Evolutionary conservation across 1,284 basidiomycete species (phyloP), one percentile per base, ranked within the genome.

Genomic region (Microbotryum silenes-acaulis): DNA sequence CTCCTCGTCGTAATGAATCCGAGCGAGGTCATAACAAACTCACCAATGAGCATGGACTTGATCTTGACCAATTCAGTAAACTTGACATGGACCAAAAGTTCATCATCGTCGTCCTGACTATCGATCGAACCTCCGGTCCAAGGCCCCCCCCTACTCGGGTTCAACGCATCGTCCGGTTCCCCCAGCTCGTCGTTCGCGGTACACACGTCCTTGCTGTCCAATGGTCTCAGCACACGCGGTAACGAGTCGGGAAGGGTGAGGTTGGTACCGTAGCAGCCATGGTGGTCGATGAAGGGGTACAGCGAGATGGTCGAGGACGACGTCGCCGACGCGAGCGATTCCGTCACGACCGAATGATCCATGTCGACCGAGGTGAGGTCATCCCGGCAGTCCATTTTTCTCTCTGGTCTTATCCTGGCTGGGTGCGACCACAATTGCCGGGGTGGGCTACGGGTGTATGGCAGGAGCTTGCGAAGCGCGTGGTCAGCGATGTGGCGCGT

Each of bases 161-260:
- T 85, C 10, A 82, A 83, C 66, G 78, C 88, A 64, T 79, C 80
- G 2, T 74, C 75, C 4, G 81, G 84, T 60, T 85, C 83, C 29
- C 89, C 86, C 51, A 88, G 78, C 68, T 87, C 76, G 25, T 72
- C 81, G 87, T 88, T 90, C 2, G 85, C 82, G 74, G 89, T 89
- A 63, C 90, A 85, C 45, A 88, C 75, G 20, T 78, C 81, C 68
- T 82, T 83, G 1, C 87, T 87, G 59, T 70, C 68, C 21, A 66
- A 52, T 4, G 66, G 62, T 12, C 68, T 27, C 4, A 70, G 51
- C 12, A 68, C 51, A 21, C 66, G 57, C 1, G 56, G 45, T 2
- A 55, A 33, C 7, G 44, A 37, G 21, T 49, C 25, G 9, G 53
- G 56, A 18, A 60, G 37, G 46, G 42, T 49, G 25, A 65, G 46